Base-by-base conservation (phyloP, 1,284 basidiomycete species). In the Microbotryum saponariae region DNA sequence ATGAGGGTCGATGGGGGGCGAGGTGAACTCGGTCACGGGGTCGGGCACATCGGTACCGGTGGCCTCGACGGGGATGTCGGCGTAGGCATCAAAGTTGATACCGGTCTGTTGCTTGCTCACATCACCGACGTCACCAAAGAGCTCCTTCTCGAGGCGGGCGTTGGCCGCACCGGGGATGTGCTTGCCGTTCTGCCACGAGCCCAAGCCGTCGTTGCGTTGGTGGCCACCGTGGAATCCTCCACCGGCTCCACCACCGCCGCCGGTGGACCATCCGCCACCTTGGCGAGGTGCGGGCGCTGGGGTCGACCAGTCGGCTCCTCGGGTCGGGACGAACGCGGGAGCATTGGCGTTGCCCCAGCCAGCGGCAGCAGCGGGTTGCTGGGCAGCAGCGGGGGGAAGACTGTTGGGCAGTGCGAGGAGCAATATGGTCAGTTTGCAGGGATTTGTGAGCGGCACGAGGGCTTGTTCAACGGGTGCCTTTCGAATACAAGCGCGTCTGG, bases 81-180 rank as follows among this genome's bases (percentile, higher is more conserved):
- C 93, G 76, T 98, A 99, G 79, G 96, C 96, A 81, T 98, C 96
- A 74, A 99, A 99, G 81, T 99, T 99, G 81, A 99, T 97, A 70
- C 96, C 96, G 55, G 93, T 96, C 73, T 91, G 86, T 73, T 79
- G 78, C 68, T 79, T 77, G 52, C 72, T 70, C 54, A 74, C 85
- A 76, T 97, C 96, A 60, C 84, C 81, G 49, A 82, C 81, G 67
- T 96, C 91, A 58, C 96, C 96, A 74, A 87, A 99, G 50, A 99
- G 86, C 75, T 98, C 93, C 78, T 89, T 92, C 80, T 99, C 93
- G 67, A 91, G 82, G 72, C 91, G 86, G 73, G 81, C 78, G 80
- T 94, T 96, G 73, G 85, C 83, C 37, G 82, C 78, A 56, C 91
- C 94, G 21, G 85, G 78, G 61, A 91, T 74, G 77, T 98, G 94